Evolutionary conservation across 495 filamentous ascomycete species (phyloP), one percentile per base, ranked within the genome.

Genomic region (Penicillium angulare): DNA sequence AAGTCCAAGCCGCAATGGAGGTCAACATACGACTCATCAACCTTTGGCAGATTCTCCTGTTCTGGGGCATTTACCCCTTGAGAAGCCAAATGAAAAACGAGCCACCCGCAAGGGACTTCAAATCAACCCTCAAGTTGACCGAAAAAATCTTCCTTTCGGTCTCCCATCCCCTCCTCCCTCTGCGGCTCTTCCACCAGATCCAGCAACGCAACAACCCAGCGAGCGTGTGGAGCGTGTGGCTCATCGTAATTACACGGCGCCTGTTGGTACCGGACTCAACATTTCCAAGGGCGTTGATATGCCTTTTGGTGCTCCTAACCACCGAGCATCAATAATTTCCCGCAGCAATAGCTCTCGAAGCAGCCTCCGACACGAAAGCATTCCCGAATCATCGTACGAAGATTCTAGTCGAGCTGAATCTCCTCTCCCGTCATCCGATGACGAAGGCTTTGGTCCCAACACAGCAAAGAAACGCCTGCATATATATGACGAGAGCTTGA

Each of bases 351-450:
- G 66, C 50, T 58, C 58, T 20, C 57, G 58, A 13, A 67, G 65
- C 31, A 52, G 62, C n/a, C 33, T 66, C 18, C 53, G 56, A 7
- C 47, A 60, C 42, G 64, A 65, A 23, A 63, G 50, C 17, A 51
- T 57, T 21, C 55, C 53, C 2, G 53, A 62, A 26, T 55, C 43
- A 16, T 43, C 43, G n/a, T 43, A 57, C n/a, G 57, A 58, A 16
- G 53, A 41, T 10, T 7, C 45, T 16, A 24, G 17, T 36, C 58
- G 51, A n/a, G 46, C 57, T 5, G 66, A 73, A 21, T 72, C 64
- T 0, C 67, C 73, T 3, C 44, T 76, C 13, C 66, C 69, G 27
- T 74, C 73, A 33, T 76, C 73, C 0, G 73, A 76, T 29, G 73
- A 76, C 9, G 73, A 76, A 40, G 57, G 62, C n/a, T 62, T 65